A percentile compares a stretch with the other conserved stretches of the same genome.
Evolutionary conservation across 371 early-diverging fungal genomes (phyloP).

Genomic region (Syncephalis plumigaleata): DNA sequence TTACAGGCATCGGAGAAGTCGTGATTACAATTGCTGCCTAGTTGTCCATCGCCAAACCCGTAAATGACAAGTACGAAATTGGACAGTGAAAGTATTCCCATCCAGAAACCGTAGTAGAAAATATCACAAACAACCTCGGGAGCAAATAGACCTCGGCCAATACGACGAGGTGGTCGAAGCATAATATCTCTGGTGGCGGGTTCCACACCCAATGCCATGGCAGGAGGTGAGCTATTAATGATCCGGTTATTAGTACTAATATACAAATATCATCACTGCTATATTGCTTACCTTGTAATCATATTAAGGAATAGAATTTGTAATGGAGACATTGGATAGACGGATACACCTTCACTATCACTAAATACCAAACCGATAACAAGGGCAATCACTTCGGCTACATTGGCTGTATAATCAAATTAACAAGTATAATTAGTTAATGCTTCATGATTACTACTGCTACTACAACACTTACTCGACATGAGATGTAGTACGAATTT

Average conservation of each 20-base stretch:
- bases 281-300: constrained; percentile 23
- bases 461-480: constrained; percentile 46
- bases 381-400: constrained; percentile 48
- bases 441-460: constrained; percentile 42
- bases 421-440: constrained; percentile 39
- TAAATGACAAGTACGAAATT: constrained; percentile 48
- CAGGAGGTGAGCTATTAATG: constrained; percentile 59
- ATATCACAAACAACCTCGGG: constrained; percentile 49
- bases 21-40: constrained; percentile 40
- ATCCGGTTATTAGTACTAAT: constrained; percentile 12
- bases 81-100: constrained; percentile 39
- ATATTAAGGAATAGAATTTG: constrained; percentile 85
- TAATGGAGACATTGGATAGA: constrained; percentile 57
- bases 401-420: constrained; percentile 36
- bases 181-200: constrained; percentile 61
- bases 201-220: constrained; percentile 71
- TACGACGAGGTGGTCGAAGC: constrained; percentile 58
- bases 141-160: constrained; percentile 44
- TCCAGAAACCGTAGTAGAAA: constrained; percentile 48
- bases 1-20: constrained; percentile 40
- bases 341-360: constrained; percentile 30
- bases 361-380: constrained; percentile 50
- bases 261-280: constrained; percentile 59
- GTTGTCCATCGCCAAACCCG: constrained; percentile 34
- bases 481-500: constrained; percentile 84